A percentile compares a stretch with the other conserved stretches of the same genome.
Evolutionary conservation across 352 stramenopile genomes (phyloP).

Genomic region (Thraustochytrium sp.): DNA sequence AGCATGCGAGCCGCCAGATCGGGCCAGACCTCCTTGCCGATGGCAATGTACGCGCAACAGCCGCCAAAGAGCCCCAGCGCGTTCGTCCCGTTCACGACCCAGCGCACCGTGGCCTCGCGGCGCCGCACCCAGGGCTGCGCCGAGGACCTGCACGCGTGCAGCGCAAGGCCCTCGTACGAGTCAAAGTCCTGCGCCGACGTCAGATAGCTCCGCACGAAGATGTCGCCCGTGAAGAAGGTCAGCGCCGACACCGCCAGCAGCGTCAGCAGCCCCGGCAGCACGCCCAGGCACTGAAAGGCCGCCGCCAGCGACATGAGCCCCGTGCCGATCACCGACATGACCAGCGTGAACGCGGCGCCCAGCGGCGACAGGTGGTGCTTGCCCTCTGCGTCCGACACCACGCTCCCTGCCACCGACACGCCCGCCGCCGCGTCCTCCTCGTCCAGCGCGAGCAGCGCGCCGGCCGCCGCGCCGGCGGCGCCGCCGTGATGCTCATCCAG

Average conservation of each 20-base stretch:
- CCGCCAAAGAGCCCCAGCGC: slow-evolving; percentile 27
- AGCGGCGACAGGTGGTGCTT: no score
- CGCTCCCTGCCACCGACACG: no score
- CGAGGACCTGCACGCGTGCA: slow-evolving; percentile 12
- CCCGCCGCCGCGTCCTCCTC: no score
- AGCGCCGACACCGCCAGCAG: not conserved
- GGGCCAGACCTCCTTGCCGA: slow-evolving; percentile 35
- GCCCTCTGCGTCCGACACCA: no score
- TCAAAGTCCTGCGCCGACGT: not conserved
- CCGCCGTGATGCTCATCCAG: no score
- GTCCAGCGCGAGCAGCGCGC: no score
- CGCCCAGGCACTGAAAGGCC: slow-evolving; percentile 27
- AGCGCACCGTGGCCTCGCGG: not conserved
- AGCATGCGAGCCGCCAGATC: not conserved
- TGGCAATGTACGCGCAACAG: slow-evolving; percentile 37
- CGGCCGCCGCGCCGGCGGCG: no score
- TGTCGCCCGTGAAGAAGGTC: slow-evolving; percentile 16
- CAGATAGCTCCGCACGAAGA: slow-evolving; percentile 23
- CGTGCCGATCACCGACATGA: slow-evolving; percentile 19
- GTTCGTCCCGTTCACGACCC: slow-evolving; percentile 19
- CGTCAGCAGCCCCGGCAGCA: not conserved
- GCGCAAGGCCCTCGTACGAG: slow-evolving; percentile 23
- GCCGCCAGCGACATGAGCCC: slow-evolving; percentile 7
- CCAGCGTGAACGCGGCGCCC: slow-evolving; percentile 19
- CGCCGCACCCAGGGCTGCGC: not conserved